Percentiles rank a stretch among this genome's conserved stretches.
These are phyloP conservation scores for Solanum stenotomum DNA, from an alignment of 257 asterid genomes.

Conservation along the genomic window DNA sequence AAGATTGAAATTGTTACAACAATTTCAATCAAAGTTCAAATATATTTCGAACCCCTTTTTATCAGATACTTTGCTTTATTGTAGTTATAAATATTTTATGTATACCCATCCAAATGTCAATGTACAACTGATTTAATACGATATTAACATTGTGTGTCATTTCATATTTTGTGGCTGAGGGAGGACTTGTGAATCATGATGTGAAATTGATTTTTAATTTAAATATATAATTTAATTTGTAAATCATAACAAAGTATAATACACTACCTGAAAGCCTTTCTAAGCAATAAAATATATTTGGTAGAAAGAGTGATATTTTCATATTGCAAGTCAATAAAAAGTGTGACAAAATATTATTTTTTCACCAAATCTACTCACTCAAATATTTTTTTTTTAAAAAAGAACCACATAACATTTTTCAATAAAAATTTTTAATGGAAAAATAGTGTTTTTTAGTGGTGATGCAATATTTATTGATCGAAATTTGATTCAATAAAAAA, in stretches of 20 bases:
- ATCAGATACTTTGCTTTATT: neutral
- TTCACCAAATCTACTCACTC: neutral
- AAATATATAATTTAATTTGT: too few species aligned
- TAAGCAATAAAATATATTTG: neutral
- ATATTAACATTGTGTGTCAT: too few species aligned
- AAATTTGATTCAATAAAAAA: neutral
- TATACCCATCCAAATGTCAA: neutral
- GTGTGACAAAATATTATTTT: too few species aligned
- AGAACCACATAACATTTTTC: neutral
- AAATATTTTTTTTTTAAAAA: too few species aligned
- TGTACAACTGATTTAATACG: neutral
- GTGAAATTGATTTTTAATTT: neutral
- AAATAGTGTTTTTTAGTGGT: too few species aligned
- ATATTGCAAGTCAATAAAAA: too few species aligned
- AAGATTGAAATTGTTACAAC: too few species aligned
- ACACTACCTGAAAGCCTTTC: neutral
- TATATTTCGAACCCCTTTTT: too few species aligned
- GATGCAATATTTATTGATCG: too few species aligned
- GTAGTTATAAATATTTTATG: neutral
- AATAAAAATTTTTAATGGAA: too few species aligned
- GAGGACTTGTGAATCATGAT: neutral
- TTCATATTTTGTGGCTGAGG: neutral
- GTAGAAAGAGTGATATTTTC: neutral
- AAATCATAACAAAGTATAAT: neutral
- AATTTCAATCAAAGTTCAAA: too few species aligned